A percentile compares a stretch with the other conserved stretches of the same genome.
These are phyloP conservation scores for Marchantia paleacea DNA, from an alignment of 225 moss, liverwort and hornwort genomes.

Conservation along the genomic window DNA sequence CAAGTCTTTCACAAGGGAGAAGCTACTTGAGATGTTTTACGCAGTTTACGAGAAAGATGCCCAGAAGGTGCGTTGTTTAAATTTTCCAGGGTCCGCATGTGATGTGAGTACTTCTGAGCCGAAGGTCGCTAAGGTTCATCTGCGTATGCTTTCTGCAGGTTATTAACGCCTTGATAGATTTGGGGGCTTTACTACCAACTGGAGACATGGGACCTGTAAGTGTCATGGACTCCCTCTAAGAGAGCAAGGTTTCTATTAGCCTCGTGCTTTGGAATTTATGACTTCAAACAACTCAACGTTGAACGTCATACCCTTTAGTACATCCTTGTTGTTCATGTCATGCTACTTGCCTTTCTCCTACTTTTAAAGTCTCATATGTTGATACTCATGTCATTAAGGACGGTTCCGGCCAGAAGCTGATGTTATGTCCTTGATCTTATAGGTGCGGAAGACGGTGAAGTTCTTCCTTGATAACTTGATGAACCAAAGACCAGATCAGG, in stretches of 20 bases:
- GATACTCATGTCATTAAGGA: neutral
- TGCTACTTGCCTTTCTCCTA: neutral
- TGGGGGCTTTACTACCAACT: slow-evolving; percentile 90
- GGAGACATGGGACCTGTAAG: slow-evolving; percentile 94
- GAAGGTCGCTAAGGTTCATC: neutral
- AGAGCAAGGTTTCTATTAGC: neutral
- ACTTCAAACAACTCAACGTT: neutral
- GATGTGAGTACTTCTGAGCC: neutral
- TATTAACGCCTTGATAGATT: slow-evolving; percentile 63
- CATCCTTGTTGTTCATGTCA: neutral
- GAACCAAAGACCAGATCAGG: slow-evolving; percentile 89
- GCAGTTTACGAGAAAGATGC: slow-evolving; percentile 99
- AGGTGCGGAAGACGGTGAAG: slow-evolving; percentile 93
- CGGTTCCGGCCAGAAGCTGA: neutral
- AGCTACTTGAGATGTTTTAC: slow-evolving; percentile 92
- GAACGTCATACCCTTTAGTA: neutral
- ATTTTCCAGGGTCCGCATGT: neutral
- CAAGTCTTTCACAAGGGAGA: slow-evolving; percentile 89
- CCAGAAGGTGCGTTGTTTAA: slow-evolving; percentile 53
- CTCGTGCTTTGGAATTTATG: too few species aligned
- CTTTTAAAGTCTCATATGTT: neutral
- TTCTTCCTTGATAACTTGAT: slow-evolving; percentile 92
- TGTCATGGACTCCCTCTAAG: neutral
- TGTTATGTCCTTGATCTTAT: slow-evolving; percentile 1
- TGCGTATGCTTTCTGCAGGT: slow-evolving; percentile 29